Percentiles rank a stretch among this genome's conserved stretches.
phyloP scores from a whole-genome alignment of 2,329 filamentous ascomycete genomes.

The Coniella lustricola region DNA sequence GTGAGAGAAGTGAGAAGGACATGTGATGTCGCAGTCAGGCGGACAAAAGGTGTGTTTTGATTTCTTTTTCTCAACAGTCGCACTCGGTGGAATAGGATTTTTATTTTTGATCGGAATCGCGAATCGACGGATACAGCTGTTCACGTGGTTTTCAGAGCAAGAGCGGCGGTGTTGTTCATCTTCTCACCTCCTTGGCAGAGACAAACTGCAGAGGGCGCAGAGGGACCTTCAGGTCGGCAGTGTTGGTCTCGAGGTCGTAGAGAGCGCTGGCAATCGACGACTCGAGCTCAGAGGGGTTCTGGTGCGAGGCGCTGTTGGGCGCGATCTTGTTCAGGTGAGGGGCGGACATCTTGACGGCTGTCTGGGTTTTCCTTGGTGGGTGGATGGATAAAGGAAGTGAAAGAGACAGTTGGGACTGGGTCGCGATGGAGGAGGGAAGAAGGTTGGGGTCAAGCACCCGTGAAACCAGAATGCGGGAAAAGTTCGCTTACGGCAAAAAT shows the following conservation, averaged over 20 bases:
- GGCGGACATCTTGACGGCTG: conserved; percentile 51
- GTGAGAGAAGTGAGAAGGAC: background rate
- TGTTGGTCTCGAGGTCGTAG: conserved; percentile 99
- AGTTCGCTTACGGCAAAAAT: conserved; percentile 4
- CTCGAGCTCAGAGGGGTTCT: conserved; percentile 97
- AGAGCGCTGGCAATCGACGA: conserved; percentile 93
- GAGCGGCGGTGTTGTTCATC: conserved; percentile 8
- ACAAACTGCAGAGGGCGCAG: conserved; percentile 98
- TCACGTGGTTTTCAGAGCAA: background rate
- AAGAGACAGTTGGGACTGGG: conserved; percentile 10
- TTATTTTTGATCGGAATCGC: conserved; percentile 17
- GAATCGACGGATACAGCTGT: conserved; percentile 2
- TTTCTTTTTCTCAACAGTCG: conserved; percentile 9
- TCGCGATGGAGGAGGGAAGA: conserved; percentile 12
- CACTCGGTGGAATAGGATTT: conserved; percentile 38
- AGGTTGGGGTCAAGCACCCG: conserved; percentile 13
- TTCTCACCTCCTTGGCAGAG: conserved; percentile 97
- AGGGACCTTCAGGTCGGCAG: conserved; percentile 91
- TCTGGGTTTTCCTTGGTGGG: conserved; percentile 12
- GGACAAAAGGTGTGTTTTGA: conserved; percentile 11
- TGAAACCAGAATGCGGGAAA: background rate
- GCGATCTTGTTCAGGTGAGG: conserved; percentile 96
- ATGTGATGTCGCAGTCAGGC: conserved; percentile 2
- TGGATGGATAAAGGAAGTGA: conserved; percentile 13
- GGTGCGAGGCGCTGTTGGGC: conserved; percentile 90